Percentiles rank a stretch among this genome's conserved stretches.
Evolutionary conservation across 148 eudicot species (phyloP).

Genomic region (Rheum nobile): DNA sequence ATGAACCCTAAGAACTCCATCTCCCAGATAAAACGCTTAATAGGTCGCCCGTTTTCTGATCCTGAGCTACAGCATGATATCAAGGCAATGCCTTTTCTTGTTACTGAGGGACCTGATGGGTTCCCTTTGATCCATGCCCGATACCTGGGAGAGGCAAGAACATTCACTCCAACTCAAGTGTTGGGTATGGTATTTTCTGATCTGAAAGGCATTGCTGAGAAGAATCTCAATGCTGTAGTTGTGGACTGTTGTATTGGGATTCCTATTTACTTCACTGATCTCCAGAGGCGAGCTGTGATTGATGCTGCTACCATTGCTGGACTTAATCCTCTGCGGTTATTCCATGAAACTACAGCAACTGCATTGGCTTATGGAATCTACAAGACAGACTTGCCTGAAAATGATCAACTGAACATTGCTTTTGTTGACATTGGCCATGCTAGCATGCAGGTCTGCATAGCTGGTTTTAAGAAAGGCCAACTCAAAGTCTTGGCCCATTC

Average conservation of each 20-base stretch:
- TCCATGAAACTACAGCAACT: conserved; percentile 92
- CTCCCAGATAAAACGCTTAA: conserved; percentile 69
- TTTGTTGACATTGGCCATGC: conserved; percentile 88
- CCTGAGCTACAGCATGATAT: conserved; percentile 74
- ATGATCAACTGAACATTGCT: conserved; percentile 68
- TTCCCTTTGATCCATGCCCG: conserved; percentile 68
- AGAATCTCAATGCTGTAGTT: conserved; percentile 77
- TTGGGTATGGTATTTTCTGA: conserved; percentile 80
- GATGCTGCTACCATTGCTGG: conserved; percentile 89
- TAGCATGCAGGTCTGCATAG: conserved; percentile 80
- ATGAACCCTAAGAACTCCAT: conserved; percentile 88
- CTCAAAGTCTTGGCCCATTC: conserved; percentile 80
- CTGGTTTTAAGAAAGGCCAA: conserved; percentile 82
- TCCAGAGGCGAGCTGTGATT: conserved; percentile 76
- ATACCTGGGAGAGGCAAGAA: conserved; percentile 55
- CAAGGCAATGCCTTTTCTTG: conserved; percentile 52
- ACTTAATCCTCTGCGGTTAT: conserved; percentile 53
- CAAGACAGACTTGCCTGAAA: conserved; percentile 91
- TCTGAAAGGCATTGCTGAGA: conserved; percentile 75
- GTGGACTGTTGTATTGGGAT: conserved; percentile 92
- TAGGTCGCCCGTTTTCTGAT: conserved; percentile 71
- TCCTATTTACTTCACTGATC: conserved; percentile 85
- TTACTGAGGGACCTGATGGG: conserved; percentile 88
- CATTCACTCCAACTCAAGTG: conserved; percentile 74
- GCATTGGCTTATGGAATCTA: conserved; percentile 89